A percentile compares a stretch with the other conserved stretches of the same genome.
These are phyloP conservation scores for Talaromyces sp. DNA, from an alignment of 2,329 filamentous ascomycete species.

Conservation along the genomic window DNA sequence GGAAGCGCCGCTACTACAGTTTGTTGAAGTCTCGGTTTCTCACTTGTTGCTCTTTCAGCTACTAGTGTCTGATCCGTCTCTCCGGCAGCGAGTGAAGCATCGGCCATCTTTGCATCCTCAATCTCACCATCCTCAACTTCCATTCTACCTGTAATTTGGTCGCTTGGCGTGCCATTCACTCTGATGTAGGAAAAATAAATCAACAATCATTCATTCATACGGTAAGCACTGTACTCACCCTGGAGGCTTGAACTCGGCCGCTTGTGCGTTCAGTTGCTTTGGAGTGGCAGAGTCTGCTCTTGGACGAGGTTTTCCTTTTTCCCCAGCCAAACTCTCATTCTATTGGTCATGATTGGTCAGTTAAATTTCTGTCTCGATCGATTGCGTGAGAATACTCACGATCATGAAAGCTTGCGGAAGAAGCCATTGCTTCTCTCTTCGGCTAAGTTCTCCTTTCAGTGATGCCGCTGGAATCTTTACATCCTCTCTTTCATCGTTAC, in stretches of 20 bases:
- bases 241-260: conserved; percentile 41
- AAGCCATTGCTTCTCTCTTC: conserved; percentile 49
- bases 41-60: background rate
- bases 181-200: conserved; percentile 24
- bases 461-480: conserved; percentile 51
- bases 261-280: conserved; percentile 39
- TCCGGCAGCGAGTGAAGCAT: conserved; percentile 22
- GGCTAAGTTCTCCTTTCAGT: conserved; percentile 48
- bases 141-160: conserved; percentile 27
- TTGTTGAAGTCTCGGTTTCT: background rate
- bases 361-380: no score
- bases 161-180: conserved; percentile 26
- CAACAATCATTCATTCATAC: background rate
- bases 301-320: conserved; percentile 29
- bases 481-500: conserved; percentile 47
- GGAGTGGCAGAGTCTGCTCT: conserved; percentile 32
- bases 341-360: conserved; percentile 17
- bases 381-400: conserved; percentile 21
- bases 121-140: conserved; percentile 48
- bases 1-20: background rate
- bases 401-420: conserved; percentile 48
- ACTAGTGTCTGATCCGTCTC: background rate
- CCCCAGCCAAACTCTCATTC: conserved; percentile 26
- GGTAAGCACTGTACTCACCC: conserved; percentile 28
- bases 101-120: conserved; percentile 45